Base-by-base conservation (phyloP, 805 yeast species). In the Candida broadrunensis region DNA sequence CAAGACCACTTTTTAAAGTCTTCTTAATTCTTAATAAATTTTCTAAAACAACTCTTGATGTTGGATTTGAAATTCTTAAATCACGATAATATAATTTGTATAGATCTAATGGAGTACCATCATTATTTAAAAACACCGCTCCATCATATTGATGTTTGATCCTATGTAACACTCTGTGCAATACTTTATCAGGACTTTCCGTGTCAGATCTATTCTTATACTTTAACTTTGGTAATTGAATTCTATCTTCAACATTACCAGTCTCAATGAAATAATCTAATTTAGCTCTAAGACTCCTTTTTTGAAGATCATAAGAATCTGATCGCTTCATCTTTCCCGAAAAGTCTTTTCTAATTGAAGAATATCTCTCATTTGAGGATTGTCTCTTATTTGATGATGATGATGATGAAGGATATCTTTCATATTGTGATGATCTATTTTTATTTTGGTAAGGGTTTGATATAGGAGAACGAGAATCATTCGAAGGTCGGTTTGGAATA, bases 221-320 rank as follows among this genome's bases (percentile, higher is more conserved):
- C 17, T 30, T 8, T 14, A 15, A 14, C 12, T 6, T 14, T 14
- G 14, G 9, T 19, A 14, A 13, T 9, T 7, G 5, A 8, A 5
- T 9, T 7, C 6, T 9, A 7, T 9, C 24, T 21, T 6, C 6
- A 7, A 21, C 31, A n/a, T 58, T 56, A 5, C 68, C 67, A 0
- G 65, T 56, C 27, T 61, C 55, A 11, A 56, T 34, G 36, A 58
- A 61, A 44, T 58, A 48, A n/a, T 52, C 46, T 20, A 65, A 54
- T 34, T 62, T 58, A 15, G 51, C 33, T 35, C 23, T 32, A 21
- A 36, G 4, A 24, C 19, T 24, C 24, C 21, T 9, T 24, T 9
- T 12, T 2, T 14, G 11, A 12, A 32, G 23, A 18, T 32, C 35
- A 18, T 19, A 16, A 2, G 35, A 8, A 2, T 21, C 25, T 21